A percentile compares a stretch with the other conserved stretches of the same genome.
Conservation (phyloP, 257 asterid species). For the Orobanche coerulescens region DNA sequence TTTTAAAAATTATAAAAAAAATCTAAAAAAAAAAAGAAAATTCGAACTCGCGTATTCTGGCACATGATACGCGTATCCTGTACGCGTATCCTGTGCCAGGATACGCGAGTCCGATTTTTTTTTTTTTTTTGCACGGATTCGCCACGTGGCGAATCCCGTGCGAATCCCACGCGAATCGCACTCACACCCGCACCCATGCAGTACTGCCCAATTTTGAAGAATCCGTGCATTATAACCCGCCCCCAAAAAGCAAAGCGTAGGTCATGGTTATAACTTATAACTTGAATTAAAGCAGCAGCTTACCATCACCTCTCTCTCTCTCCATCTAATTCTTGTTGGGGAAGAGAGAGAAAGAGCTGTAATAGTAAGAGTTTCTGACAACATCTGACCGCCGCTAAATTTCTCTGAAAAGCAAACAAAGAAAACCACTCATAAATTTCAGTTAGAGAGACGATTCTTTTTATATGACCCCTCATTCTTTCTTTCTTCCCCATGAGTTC, state of each 20-base stretch:
- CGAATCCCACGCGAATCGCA: no score
- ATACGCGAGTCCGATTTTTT: no score
- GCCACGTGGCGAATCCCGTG: no score
- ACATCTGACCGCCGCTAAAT: constrained; percentile 16
- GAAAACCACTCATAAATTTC: constrained; percentile 13
- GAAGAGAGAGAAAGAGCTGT: neutral
- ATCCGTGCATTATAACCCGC: no score
- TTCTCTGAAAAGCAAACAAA: constrained; percentile 31
- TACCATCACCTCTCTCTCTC: constrained; percentile 13
- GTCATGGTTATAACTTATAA: constrained; percentile 23
- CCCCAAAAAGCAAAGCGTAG: constrained; percentile 23
- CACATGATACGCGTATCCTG: no score
- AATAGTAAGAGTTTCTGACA: constrained; percentile 23
- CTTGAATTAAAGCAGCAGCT: constrained; percentile 15
- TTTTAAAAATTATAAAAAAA: no score
- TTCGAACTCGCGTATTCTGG: no score
- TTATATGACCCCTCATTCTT: neutral
- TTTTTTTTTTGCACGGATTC: no score
- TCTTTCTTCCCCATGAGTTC: neutral
- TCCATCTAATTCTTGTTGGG: constrained; percentile 26
- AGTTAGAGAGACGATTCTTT: constrained; percentile 6
- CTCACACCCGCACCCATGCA: no score
- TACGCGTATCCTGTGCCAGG: no score
- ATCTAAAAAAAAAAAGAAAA: no score
- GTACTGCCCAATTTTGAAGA: no score